phyloP scores from a whole-genome alignment of 2,329 filamentous ascomycete genomes.

The Pezicula neosporulosa region DNA sequence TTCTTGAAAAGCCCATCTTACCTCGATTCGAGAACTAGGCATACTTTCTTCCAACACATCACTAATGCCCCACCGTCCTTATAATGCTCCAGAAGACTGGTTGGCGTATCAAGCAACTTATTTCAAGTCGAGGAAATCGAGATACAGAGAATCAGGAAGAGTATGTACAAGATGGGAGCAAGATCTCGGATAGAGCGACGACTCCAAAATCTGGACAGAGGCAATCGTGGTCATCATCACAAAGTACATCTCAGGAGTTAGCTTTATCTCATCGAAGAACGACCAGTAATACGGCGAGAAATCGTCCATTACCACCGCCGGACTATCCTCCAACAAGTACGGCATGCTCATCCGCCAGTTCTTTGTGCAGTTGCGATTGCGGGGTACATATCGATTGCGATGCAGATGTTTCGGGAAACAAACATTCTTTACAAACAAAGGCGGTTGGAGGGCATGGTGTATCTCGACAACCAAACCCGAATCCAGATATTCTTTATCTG shows the following conservation, averaged over 20 bases:
- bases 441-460: constrained; percentile 1
- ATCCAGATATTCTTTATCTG: constrained; percentile 25
- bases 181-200: constrained; percentile 3
- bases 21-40: too few relatives aligned
- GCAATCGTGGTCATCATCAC: constrained; percentile 15
- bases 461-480: neutral
- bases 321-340: constrained; percentile 21
- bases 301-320: constrained; percentile 26
- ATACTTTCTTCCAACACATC: neutral
- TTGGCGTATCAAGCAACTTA: constrained; percentile 18
- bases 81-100: constrained; percentile 19
- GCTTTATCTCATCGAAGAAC: constrained; percentile 5
- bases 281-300: constrained; percentile 10
- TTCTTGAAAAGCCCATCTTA: neutral
- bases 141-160: constrained; percentile 5
- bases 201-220: constrained; percentile 7
- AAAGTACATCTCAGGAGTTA: constrained; percentile 9
- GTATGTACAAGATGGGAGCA: neutral
- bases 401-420: constrained; percentile 15
- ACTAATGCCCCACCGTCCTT: neutral
- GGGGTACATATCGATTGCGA: constrained; percentile 16
- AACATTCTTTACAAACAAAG: constrained; percentile 22
- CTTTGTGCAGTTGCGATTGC: constrained; percentile 41
- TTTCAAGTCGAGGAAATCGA: constrained; percentile 12
- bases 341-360: constrained; percentile 39